Conservation (phyloP, 1,284 basidiomycete genomes). For the Sphagnurus paluster region DNA sequence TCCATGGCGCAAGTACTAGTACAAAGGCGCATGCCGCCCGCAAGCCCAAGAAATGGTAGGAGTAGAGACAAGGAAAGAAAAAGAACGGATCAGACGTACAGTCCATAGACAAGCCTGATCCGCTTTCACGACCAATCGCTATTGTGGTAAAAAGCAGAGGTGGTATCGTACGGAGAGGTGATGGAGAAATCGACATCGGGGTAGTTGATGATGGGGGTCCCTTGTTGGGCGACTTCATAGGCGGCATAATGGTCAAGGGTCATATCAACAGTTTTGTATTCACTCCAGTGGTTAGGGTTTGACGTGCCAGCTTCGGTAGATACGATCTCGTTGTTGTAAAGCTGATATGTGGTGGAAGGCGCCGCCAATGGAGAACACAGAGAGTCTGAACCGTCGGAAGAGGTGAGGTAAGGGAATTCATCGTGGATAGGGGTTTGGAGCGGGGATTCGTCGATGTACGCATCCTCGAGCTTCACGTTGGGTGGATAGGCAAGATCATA, state of each 20-base stretch:
- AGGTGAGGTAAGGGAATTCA: slow-evolving; percentile 29
- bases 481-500: slow-evolving; percentile 12
- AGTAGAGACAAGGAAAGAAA: neutral
- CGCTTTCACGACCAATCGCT: slow-evolving; percentile 18
- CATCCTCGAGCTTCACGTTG: slow-evolving; percentile 16
- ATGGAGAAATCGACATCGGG: slow-evolving; percentile 29
- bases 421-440: slow-evolving; percentile 24
- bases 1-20: slow-evolving; percentile 13
- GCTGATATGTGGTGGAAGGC: slow-evolving; percentile 25
- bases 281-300: slow-evolving; percentile 19
- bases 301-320: slow-evolving; percentile 14
- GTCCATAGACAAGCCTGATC: slow-evolving; percentile 5
- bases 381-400: slow-evolving; percentile 26
- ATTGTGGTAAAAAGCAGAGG: slow-evolving; percentile 5
- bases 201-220: slow-evolving; percentile 22
- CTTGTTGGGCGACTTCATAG: slow-evolving; percentile 26
- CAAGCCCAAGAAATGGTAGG: slow-evolving; percentile 1
- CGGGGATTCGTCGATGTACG: slow-evolving; percentile 14
- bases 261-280: slow-evolving; percentile 25
- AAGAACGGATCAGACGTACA: neutral
- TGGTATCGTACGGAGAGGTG: slow-evolving; percentile 26
- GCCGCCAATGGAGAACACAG: slow-evolving; percentile 32
- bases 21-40: slow-evolving; percentile 8
- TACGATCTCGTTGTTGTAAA: slow-evolving; percentile 22
- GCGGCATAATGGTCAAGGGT: slow-evolving; percentile 24